A percentile compares a stretch with the other conserved stretches of the same genome.
These are phyloP conservation scores for Leccinum subfulvum DNA, from an alignment of 1,284 basidiomycete species.

Conservation along the genomic window DNA sequence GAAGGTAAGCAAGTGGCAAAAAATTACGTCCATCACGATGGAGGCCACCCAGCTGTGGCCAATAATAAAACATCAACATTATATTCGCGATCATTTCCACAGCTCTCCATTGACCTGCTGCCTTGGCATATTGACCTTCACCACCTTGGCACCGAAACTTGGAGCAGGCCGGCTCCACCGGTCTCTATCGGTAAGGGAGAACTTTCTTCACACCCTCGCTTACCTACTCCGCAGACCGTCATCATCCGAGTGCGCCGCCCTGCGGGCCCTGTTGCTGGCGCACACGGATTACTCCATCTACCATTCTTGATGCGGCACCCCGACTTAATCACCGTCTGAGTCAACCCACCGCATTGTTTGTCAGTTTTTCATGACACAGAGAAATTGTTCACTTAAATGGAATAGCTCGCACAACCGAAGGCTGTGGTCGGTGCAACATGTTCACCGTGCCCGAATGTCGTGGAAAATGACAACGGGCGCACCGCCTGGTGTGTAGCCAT, in stretches of 20 bases:
- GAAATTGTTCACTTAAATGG: not conserved
- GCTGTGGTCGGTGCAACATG: slow-evolving; percentile 7
- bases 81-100: not conserved
- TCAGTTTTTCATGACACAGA: not conserved
- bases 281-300: not conserved
- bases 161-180: not conserved
- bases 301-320: not conserved
- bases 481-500: not conserved
- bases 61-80: not conserved
- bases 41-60: slow-evolving; percentile 14
- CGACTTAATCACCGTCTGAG: not conserved
- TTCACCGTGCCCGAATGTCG: not conserved
- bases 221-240: not conserved
- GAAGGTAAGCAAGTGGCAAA: slow-evolving; percentile 16
- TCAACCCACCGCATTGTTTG: not conserved
- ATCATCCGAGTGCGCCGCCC: not conserved
- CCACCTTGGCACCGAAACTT: not conserved
- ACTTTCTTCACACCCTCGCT: not conserved
- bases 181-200: not conserved
- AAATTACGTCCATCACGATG: not conserved
- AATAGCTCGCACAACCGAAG: not conserved
- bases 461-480: not conserved
- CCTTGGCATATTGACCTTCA: not conserved
- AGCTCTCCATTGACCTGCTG: slow-evolving; percentile 3
- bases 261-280: not conserved